phyloP scores from a whole-genome alignment of 192 early-diverging fungal species.

The Entophlyctis luteolus region DNA sequence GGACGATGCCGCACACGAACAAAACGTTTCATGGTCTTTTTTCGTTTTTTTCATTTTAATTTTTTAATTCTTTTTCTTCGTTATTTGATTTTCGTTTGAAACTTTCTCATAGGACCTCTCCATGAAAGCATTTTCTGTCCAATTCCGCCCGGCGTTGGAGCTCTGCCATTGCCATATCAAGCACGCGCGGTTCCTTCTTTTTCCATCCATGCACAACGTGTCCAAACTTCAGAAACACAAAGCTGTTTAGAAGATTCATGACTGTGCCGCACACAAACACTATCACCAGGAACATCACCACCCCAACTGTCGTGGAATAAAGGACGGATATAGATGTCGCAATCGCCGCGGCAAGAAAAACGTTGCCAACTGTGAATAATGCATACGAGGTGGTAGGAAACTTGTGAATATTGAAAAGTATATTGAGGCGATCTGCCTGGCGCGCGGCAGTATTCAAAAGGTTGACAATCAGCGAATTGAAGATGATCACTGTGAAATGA shows the following conservation, averaged over 20 bases:
- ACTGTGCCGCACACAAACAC: not conserved
- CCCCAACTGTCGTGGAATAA: not conserved
- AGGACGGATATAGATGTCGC: not conserved
- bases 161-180: not conserved
- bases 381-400: not conserved
- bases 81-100: no score
- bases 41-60: no score
- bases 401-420: not conserved
- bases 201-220: not conserved
- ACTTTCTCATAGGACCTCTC: not conserved
- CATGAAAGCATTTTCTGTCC: not conserved
- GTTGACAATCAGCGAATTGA: not conserved
- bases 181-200: not conserved
- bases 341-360: not conserved
- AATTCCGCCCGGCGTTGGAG: not conserved
- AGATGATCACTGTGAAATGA: not conserved
- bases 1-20: not conserved
- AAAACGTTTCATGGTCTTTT: no score
- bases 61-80: no score
- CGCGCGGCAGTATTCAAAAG: not conserved
- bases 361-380: not conserved
- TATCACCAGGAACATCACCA: not conserved
- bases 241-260: not conserved
- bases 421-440: not conserved
- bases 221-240: not conserved